These are phyloP conservation scores for Parachaetomium inaequale DNA, from an alignment of 495 filamentous ascomycete species.

Conservation along the genomic window DNA sequence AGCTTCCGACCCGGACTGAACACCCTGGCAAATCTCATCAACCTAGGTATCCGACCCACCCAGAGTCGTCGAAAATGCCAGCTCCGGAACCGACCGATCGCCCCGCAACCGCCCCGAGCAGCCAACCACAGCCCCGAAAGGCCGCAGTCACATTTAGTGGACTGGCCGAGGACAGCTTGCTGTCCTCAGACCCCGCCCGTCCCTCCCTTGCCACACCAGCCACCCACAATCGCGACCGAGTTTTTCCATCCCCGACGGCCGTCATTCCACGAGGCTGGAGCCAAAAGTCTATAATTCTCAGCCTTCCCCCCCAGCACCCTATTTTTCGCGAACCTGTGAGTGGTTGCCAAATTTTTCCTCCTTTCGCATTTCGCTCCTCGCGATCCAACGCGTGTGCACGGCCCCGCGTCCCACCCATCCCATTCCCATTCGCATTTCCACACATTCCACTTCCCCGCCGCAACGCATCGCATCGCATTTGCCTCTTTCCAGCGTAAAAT, in stretches of 20 bases:
- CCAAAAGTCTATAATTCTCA: conserved; percentile 27
- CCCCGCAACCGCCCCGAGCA: conserved; percentile 3
- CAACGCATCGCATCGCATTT: conserved; percentile 9
- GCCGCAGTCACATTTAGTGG: background rate
- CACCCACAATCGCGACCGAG: conserved; percentile 23
- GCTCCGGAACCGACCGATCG: conserved; percentile 25
- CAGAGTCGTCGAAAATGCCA: conserved; percentile 31
- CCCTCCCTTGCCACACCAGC: conserved; percentile 17
- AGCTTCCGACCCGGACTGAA: conserved; percentile 39
- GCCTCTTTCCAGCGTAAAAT: conserved; percentile 12
- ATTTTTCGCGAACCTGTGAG: conserved; percentile 31
- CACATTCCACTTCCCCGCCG: conserved; percentile 18
- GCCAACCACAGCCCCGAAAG: conserved; percentile 23
- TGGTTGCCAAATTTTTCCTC: conserved; percentile 28
- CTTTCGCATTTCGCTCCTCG: conserved; percentile 22
- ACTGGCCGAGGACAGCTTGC: background rate
- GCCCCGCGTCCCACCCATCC: conserved; percentile 16
- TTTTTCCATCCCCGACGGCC: conserved; percentile 29
- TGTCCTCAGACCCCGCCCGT: background rate
- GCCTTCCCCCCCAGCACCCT: conserved; percentile 25
- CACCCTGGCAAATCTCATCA: too few species aligned
- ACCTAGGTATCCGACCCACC: too few species aligned
- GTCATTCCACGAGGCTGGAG: conserved; percentile 30
- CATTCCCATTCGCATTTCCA: conserved; percentile 3
- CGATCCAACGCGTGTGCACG: conserved; percentile 37